These are phyloP conservation scores for Salix arbutifolia DNA, from an alignment of 345 rosid species.

Conservation along the genomic window DNA sequence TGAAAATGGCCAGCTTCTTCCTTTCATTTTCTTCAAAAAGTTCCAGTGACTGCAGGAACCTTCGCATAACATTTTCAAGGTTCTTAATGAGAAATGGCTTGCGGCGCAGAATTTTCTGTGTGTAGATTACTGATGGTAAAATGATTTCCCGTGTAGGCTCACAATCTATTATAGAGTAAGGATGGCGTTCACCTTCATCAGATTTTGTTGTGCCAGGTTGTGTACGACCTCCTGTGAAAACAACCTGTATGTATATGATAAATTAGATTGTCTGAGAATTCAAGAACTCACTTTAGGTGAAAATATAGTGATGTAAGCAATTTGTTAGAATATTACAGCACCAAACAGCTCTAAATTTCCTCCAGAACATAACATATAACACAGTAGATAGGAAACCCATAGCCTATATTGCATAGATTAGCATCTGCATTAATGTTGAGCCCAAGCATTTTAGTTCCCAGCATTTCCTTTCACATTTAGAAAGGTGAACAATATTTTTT, in stretches of 20 bases:
- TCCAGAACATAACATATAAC: background rate
- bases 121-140: constrained; percentile 80
- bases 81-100: constrained; percentile 93
- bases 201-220: constrained; percentile 94
- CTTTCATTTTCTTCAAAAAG: constrained; percentile 95
- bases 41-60: constrained; percentile 93
- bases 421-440: background rate
- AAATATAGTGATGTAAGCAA: background rate
- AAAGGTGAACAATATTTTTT: background rate
- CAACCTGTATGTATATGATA: constrained; percentile 48
- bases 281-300: too few species aligned
- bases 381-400: background rate
- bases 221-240: constrained; percentile 96
- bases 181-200: constrained; percentile 97
- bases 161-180: constrained; percentile 80
- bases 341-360: background rate
- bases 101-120: constrained; percentile 85
- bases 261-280: background rate
- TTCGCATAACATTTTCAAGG: constrained; percentile 92
- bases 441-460: background rate
- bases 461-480: background rate
- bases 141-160: constrained; percentile 78
- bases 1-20: constrained; percentile 96
- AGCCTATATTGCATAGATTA: background rate
- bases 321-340: background rate